Conservation (phyloP, 805 yeast genomes). For the Saturnispora kantuleensis region DNA sequence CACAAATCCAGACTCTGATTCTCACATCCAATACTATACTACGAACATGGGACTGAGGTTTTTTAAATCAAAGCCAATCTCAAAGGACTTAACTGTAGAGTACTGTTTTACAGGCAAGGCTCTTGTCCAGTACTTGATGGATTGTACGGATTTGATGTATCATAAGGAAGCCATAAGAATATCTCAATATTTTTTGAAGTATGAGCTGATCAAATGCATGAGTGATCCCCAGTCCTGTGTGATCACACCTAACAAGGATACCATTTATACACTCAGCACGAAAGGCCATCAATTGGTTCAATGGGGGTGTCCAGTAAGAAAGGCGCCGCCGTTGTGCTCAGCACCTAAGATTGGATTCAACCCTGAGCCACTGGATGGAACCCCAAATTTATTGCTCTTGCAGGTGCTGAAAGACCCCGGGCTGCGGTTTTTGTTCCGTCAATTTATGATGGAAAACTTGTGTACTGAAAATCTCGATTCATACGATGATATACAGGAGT, state of each 20-base stretch:
- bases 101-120: slow-evolving; percentile 67
- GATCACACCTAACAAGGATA: slow-evolving; percentile 14
- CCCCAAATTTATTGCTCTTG: slow-evolving; percentile 19
- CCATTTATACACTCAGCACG: slow-evolving; percentile 18
- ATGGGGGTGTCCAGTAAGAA: slow-evolving; percentile 13
- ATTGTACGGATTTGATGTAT: slow-evolving; percentile 67
- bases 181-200: slow-evolving; percentile 39
- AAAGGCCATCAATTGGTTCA: slow-evolving; percentile 16
- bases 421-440: slow-evolving; percentile 51
- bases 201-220: slow-evolving; percentile 34
- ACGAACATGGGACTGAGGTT: slow-evolving; percentile 57
- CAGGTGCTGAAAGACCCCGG: slow-evolving; percentile 67
- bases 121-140: slow-evolving; percentile 79
- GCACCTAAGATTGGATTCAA: no score
- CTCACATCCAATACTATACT: slow-evolving; percentile 71
- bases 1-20: slow-evolving; percentile 81
- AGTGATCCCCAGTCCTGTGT: slow-evolving; percentile 20
- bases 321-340: neutral
- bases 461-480: slow-evolving; percentile 76
- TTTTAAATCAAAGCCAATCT: slow-evolving; percentile 30
- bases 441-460: slow-evolving; percentile 51
- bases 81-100: slow-evolving; percentile 26
- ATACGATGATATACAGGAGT: slow-evolving; percentile 46
- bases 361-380: no score
- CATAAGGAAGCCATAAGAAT: slow-evolving; percentile 43